Conservation (phyloP, 495 filamentous ascomycete genomes). For the Xylaria cubensis region DNA sequence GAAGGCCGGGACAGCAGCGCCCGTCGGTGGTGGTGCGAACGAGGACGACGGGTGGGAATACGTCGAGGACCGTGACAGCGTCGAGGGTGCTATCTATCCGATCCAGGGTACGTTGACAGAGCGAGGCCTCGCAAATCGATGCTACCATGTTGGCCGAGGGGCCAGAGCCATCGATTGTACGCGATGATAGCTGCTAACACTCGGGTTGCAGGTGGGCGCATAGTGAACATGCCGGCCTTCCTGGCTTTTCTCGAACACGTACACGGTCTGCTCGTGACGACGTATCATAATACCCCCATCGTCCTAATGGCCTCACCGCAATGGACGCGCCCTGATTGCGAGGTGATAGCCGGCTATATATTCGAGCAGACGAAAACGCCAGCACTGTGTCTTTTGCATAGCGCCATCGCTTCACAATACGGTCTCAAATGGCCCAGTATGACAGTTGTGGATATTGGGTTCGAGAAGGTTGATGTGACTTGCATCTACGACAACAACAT, state of each 20-base stretch:
- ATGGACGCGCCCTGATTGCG: slow-evolving; percentile 84
- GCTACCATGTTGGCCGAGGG: not conserved
- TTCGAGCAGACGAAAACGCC: slow-evolving; percentile 98
- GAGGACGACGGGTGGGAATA: slow-evolving; percentile 59
- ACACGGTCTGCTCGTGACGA: slow-evolving; percentile 83
- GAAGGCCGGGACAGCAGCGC: slow-evolving; percentile 44
- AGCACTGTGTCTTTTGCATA: slow-evolving; percentile 84
- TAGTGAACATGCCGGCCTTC: slow-evolving; percentile 88
- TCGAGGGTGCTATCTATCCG: slow-evolving; percentile 89
- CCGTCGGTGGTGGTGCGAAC: slow-evolving; percentile 48
- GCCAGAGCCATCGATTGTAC: not conserved
- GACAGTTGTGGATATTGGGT: slow-evolving; percentile 88
- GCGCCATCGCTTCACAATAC: slow-evolving; percentile 81
- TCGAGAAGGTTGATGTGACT: slow-evolving; percentile 88
- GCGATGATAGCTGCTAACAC: slow-evolving; percentile 12
- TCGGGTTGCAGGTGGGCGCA: slow-evolving; percentile 65
- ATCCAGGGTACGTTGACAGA: slow-evolving; percentile 57
- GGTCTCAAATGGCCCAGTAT: slow-evolving; percentile 78
- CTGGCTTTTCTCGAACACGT: slow-evolving; percentile 88
- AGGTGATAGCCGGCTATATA: slow-evolving; percentile 84
- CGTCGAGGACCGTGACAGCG: slow-evolving; percentile 86
- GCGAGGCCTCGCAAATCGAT: not conserved
- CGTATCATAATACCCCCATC: slow-evolving; percentile 89
- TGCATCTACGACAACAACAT: slow-evolving; percentile 81
- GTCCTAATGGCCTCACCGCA: slow-evolving; percentile 83